Evolutionary conservation across 805 yeast genomes (phyloP).

Genomic region (Candida tammaniensis): DNA sequence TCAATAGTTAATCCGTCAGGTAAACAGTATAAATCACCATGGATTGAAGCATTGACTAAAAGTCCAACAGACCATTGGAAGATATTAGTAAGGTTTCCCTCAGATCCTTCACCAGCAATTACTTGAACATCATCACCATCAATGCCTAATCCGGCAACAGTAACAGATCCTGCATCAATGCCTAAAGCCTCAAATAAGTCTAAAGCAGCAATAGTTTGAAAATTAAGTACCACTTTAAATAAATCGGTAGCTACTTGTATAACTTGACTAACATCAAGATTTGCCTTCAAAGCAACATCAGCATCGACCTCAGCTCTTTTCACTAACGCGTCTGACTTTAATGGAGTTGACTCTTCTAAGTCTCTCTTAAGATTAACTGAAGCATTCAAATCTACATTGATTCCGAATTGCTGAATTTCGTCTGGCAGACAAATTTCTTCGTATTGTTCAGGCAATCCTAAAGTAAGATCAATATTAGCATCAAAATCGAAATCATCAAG

Average conservation of each 20-base stretch:
- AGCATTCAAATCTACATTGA: conserved; percentile 1
- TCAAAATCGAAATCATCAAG: conserved; percentile 9
- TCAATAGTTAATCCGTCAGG: conserved; percentile 22
- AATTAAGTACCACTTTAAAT: conserved; percentile 24
- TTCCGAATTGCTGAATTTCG: conserved; percentile 9
- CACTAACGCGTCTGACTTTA: no score
- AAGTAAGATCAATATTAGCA: conserved; percentile 10
- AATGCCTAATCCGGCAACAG: conserved; percentile 15
- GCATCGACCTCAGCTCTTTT: conserved; percentile 12
- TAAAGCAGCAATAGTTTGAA: conserved; percentile 14
- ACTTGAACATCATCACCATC: conserved; percentile 11
- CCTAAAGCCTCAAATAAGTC: conserved; percentile 12
- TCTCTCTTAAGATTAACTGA: neutral
- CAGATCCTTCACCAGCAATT: conserved; percentile 12
- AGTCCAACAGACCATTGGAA: conserved; percentile 25
- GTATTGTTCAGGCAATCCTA: conserved; percentile 1
- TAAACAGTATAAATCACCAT: conserved; percentile 22
- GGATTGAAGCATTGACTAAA: conserved; percentile 18
- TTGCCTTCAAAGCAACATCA: conserved; percentile 20
- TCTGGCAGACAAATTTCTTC: neutral
- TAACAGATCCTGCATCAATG: conserved; percentile 21
- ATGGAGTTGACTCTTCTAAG: neutral
- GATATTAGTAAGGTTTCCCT: conserved; percentile 15
- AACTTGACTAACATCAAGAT: conserved; percentile 23
- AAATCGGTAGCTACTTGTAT: conserved; percentile 18